Evolutionary conservation across 108 stramenopile species (phyloP).

Genomic region (Epithemia pelagica): DNA sequence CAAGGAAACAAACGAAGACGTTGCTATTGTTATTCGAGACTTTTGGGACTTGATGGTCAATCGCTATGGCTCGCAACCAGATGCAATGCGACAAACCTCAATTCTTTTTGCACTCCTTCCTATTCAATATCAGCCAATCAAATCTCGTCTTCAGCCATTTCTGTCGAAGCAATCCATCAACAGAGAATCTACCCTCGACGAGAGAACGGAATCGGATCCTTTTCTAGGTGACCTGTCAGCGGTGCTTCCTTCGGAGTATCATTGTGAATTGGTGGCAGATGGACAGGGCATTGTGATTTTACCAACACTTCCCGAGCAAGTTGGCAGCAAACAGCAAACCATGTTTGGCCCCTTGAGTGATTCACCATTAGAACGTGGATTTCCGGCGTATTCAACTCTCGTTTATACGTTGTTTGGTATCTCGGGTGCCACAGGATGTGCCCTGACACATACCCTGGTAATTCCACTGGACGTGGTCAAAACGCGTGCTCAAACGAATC

Average conservation of each 20-base stretch:
- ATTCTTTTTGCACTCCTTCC: conserved; percentile 68
- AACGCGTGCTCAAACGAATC: conserved; percentile 74
- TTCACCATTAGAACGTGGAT: conserved; percentile 40
- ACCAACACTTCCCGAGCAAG: conserved; percentile 43
- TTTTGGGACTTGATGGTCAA: conserved; percentile 5
- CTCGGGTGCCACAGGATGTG: conserved; percentile 84
- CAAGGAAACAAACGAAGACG: neutral
- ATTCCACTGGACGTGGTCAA: conserved; percentile 92
- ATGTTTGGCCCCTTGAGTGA: conserved; percentile 56
- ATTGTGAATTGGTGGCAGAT: conserved; percentile 7
- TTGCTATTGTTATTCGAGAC: neutral
- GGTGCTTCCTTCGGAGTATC: conserved; percentile 38
- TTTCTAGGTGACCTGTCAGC: conserved; percentile 20
- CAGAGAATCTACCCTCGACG: neutral
- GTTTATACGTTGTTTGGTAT: conserved; percentile 76
- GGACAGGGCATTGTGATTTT: conserved; percentile 26
- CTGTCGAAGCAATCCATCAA: conserved; percentile 1
- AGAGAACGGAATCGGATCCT: neutral
- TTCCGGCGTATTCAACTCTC: conserved; percentile 29
- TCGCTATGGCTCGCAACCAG: conserved; percentile 19
- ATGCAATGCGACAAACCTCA: conserved; percentile 43
- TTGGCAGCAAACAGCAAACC: conserved; percentile 19
- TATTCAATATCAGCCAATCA: conserved; percentile 52
- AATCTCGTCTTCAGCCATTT: conserved; percentile 13
- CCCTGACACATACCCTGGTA: conserved; percentile 81